phyloP scores from a whole-genome alignment of 305 asterid species.

The Solanum aculeatissimum region DNA sequence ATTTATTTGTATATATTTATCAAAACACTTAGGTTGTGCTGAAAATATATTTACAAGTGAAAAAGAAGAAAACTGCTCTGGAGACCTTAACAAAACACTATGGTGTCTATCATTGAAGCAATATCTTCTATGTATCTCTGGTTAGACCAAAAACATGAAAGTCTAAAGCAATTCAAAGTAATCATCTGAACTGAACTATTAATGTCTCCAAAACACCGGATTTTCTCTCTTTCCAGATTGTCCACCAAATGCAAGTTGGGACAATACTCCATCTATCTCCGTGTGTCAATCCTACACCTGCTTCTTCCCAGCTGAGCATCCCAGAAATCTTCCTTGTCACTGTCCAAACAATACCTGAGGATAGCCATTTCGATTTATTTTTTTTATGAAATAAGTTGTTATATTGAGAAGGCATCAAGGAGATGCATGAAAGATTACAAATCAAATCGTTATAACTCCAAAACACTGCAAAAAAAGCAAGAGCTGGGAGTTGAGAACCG shows the following conservation, averaged over 20 bases:
- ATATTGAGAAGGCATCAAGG: too few relatives aligned
- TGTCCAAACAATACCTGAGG: neutral
- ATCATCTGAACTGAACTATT: neutral
- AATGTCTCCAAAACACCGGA: neutral
- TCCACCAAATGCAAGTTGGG: neutral
- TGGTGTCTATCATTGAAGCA: neutral
- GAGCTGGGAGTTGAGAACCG: neutral
- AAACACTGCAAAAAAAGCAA: neutral
- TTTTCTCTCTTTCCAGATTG: neutral
- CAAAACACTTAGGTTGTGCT: neutral
- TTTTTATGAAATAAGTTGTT: too few relatives aligned
- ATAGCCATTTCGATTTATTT: neutral
- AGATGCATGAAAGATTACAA: too few relatives aligned
- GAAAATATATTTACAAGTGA: neutral
- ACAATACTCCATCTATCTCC: neutral
- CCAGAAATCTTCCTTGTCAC: neutral
- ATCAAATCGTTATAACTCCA: neutral
- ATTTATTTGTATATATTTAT: neutral
- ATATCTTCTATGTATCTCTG: neutral
- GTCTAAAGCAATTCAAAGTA: neutral
- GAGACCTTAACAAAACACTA: neutral
- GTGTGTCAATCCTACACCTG: neutral
- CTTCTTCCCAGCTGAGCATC: neutral
- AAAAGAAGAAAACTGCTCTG: neutral
- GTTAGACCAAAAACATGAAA: neutral